Evolutionary conservation across 129 eudicot genomes (phyloP), one percentile per base, ranked within the genome.

Genomic region (Arctium minus): DNA sequence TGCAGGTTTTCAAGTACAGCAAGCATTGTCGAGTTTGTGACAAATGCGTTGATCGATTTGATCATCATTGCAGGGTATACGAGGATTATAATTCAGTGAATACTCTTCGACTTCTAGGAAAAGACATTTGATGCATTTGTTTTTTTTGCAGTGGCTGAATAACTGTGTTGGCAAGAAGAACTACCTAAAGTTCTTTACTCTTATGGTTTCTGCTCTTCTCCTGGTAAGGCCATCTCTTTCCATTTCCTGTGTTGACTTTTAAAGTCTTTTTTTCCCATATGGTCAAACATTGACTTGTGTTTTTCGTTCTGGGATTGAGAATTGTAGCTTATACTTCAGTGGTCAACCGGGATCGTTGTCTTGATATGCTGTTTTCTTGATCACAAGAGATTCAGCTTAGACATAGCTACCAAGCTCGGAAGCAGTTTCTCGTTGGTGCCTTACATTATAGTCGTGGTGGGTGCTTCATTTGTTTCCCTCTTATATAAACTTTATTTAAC

Each of bases 1-100:
- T 86, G 84, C 91, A 96, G 99, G 99, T 96, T 89, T 96, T 86
- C 86, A 96, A 93, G 89, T 93, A 91, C 92, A 96, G 99, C 92
- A 96, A 96, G 88, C 99, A 96, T 81, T 96, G 99, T 81, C 90
- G 99, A 90, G 98, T 96, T 72, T 96, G 99, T 67, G 99, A 96
- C 90, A 96, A 96, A 91, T 96, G 99, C 73, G 99, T 96, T 8
- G 92, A 96, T 83, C 88, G 85, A 69, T 96, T 96, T 72, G 99
- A 96, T 88, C 99, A 96, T 83, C 99, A 96, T 84, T 96, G 99
- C 91, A 87, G 99, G 98, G 99, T 96, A 93, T 50, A 79, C 50
- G 9, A n/a, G 44, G 56, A 50, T 62, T 60, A 79, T 39, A 18
- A 68, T 81, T 68, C 17, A 5, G 22, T 70, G 30, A 77, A 27